These are phyloP conservation scores for Lathyrus sativus DNA, from an alignment of 306 rosid species.

Conservation along the genomic window DNA sequence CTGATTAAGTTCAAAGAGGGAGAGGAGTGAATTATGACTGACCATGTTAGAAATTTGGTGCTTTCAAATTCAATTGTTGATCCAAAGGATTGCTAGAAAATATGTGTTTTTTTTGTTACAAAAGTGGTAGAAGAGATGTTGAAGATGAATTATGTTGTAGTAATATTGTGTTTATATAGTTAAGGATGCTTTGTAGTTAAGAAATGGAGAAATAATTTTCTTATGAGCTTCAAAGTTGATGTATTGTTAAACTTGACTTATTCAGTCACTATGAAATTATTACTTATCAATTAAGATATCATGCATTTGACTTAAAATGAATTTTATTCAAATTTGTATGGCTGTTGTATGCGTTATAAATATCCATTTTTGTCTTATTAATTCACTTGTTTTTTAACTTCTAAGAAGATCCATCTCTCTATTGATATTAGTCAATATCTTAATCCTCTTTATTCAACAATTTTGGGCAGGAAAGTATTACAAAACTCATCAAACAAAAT, in stretches of 20 bases:
- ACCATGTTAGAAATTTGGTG: constrained; percentile 40
- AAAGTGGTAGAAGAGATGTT: constrained; percentile 25
- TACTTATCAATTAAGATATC: neutral
- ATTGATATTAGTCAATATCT: constrained; percentile 10
- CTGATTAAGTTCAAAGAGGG: neutral
- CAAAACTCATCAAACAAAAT: too few relatives aligned
- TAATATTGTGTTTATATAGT: constrained; percentile 33
- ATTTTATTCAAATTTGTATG: constrained; percentile 28
- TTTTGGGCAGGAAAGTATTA: too few relatives aligned
- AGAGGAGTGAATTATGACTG: constrained; percentile 13
- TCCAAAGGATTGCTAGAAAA: constrained; percentile 1
- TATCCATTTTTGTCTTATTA: neutral
- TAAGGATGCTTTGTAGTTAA: constrained; percentile 40
- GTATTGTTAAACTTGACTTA: neutral
- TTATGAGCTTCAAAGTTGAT: constrained; percentile 1
- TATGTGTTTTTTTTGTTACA: neutral
- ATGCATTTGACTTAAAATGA: neutral
- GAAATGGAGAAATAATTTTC: neutral
- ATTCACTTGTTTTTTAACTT: neutral
- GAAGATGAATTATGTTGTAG: neutral
- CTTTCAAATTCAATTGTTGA: constrained; percentile 18
- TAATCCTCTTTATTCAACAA: constrained; percentile 15
- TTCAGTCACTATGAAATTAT: neutral
- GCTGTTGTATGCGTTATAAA: neutral
- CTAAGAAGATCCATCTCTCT: neutral